These are phyloP conservation scores for Erythrophleum fordii DNA, from an alignment of 306 rosid species.

Conservation along the genomic window DNA sequence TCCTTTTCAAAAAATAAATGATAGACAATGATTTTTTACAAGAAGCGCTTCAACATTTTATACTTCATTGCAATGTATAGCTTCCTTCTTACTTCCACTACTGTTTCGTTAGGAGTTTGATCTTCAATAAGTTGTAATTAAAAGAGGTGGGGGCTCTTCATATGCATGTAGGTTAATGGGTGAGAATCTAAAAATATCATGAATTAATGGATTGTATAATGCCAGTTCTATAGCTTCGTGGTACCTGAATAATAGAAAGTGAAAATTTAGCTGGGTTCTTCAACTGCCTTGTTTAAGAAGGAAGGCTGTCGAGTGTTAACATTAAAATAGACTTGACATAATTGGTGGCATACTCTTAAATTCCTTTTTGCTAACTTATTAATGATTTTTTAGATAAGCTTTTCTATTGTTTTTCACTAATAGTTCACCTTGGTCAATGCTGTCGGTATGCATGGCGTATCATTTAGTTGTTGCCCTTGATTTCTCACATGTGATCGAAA, in stretches of 20 bases:
- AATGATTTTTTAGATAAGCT: not conserved
- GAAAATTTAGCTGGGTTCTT: constrained; percentile 2
- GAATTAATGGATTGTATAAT: not conserved
- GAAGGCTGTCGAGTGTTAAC: not conserved
- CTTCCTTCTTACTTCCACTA: not conserved
- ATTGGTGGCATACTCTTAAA: not conserved
- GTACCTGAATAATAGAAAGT: constrained; percentile 6
- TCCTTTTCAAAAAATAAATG: not conserved
- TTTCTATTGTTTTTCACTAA: not conserved
- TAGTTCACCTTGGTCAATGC: not conserved
- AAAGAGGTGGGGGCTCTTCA: not conserved
- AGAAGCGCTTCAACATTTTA: not conserved
- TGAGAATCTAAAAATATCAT: not conserved
- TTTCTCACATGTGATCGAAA: not conserved
- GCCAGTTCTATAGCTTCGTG: not conserved
- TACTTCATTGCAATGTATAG: not conserved
- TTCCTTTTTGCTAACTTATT: constrained; percentile 1
- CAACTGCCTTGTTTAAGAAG: not conserved
- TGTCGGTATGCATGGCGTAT: not conserved
- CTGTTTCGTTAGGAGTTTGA: constrained; percentile 14
- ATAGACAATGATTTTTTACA: not conserved
- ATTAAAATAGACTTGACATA: not conserved
- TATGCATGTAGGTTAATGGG: not conserved
- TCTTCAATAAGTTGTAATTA: not conserved
- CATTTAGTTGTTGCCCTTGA: not conserved